These are phyloP conservation scores for Solanum gandarillasii DNA, from an alignment of 257 asterid species.

Conservation along the genomic window DNA sequence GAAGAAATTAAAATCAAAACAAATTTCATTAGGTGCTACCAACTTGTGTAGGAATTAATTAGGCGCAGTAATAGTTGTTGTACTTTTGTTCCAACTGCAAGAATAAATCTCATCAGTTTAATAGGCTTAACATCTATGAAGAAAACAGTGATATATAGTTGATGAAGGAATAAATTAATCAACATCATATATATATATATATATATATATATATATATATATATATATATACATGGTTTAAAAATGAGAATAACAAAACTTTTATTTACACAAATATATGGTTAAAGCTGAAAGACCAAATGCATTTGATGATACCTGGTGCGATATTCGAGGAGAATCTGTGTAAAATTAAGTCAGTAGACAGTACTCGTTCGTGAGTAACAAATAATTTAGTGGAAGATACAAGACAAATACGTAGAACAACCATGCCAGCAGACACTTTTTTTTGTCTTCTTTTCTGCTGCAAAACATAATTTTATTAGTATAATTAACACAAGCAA, in stretches of 20 bases:
- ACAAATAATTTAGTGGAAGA: slow-evolving; percentile 3
- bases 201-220: too few relatives aligned
- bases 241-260: too few relatives aligned
- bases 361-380: too few relatives aligned
- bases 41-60: not conserved
- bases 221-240: too few relatives aligned
- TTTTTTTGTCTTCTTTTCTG: not conserved
- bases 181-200: too few relatives aligned
- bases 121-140: not conserved
- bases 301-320: too few relatives aligned
- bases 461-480: not conserved
- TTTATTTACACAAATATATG: too few relatives aligned
- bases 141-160: not conserved
- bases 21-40: not conserved
- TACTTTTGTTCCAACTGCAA: slow-evolving; percentile 1
- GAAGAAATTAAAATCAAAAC: too few relatives aligned
- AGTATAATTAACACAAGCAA: not conserved
- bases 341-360: too few relatives aligned
- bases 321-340: not conserved
- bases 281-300: too few relatives aligned
- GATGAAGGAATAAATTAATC: not conserved
- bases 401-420: not conserved
- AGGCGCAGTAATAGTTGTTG: not conserved
- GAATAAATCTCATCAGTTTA: not conserved
- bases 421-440: slow-evolving; percentile 38